Evolutionary conservation across 345 rosid species (phyloP).

Genomic region (Hibiscus tridactylites): DNA sequence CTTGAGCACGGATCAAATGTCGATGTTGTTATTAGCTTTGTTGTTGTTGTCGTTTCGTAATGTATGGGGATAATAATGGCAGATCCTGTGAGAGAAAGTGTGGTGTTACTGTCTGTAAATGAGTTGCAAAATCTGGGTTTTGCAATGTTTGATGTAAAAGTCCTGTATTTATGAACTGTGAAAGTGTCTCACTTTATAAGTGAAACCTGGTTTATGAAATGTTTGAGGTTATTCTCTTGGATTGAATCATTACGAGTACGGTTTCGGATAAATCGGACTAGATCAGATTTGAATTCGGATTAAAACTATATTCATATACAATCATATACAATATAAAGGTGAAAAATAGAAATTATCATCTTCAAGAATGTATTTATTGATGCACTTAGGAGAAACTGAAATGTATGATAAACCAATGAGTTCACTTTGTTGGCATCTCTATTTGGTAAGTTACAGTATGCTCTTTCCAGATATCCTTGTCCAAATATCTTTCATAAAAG

Average conservation of each 20-base stretch:
- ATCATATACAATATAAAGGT: not conserved
- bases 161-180: not conserved
- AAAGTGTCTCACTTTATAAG: not conserved
- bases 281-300: too few relatives aligned
- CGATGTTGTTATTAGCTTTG: not conserved
- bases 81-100: not conserved
- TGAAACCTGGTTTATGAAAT: not conserved
- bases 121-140: not conserved
- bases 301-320: not conserved
- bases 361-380: not conserved
- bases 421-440: slow-evolving; percentile 10
- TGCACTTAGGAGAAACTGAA: not conserved
- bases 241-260: too few relatives aligned
- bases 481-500: slow-evolving; percentile 52
- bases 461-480: slow-evolving; percentile 47
- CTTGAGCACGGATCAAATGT: not conserved
- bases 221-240: not conserved
- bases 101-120: not conserved
- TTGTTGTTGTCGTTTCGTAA: not conserved
- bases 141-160: not conserved
- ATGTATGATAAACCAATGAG: too few relatives aligned
- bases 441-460: slow-evolving; percentile 23
- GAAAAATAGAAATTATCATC: not conserved
- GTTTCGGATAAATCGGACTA: too few relatives aligned
- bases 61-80: not conserved